A percentile compares a stretch with the other conserved stretches of the same genome.
Conservation (phyloP, 768 basidiomycete species). For the Xanthoconium stramineum region DNA sequence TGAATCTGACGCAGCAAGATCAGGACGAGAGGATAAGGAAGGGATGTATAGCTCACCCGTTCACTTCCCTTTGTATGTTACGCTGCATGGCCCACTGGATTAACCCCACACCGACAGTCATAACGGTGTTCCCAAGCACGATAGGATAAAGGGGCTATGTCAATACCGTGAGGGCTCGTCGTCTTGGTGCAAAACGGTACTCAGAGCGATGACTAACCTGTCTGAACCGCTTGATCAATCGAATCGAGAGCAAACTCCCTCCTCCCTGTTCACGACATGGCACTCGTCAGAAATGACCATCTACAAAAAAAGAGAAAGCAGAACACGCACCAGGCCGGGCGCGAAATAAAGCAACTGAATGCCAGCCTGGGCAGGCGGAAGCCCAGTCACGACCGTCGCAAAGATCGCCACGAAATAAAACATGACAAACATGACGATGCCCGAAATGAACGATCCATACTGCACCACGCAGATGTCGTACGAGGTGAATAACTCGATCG, state of each 20-base stretch:
- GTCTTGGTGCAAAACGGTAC: background rate
- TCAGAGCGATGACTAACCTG: conserved; percentile 29
- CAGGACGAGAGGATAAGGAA: background rate
- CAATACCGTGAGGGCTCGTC: background rate
- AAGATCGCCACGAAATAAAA: conserved; percentile 57
- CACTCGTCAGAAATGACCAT: background rate
- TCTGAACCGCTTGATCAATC: conserved; percentile 31
- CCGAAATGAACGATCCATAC: conserved; percentile 38
- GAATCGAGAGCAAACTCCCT: conserved; percentile 35
- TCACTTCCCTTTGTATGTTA: conserved; percentile 33
- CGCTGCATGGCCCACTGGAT: conserved; percentile 40
- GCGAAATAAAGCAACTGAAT: conserved; percentile 51
- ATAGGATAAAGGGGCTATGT: conserved; percentile 41
- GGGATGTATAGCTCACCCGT: conserved; percentile 29
- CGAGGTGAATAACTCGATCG: conserved; percentile 42
- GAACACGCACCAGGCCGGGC: conserved; percentile 41
- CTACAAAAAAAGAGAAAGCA: no score
- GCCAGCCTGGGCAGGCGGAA: conserved; percentile 39
- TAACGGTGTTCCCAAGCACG: conserved; percentile 36
- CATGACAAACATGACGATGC: conserved; percentile 49
- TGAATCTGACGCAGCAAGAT: conserved; percentile 30
- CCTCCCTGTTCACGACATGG: conserved; percentile 30
- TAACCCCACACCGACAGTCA: conserved; percentile 41
- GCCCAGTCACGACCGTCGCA: conserved; percentile 43
- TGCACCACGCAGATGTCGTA: conserved; percentile 40